phyloP scores from a whole-genome alignment of 1,139 yeast species.

The Saccharomyces hybrid region DNA sequence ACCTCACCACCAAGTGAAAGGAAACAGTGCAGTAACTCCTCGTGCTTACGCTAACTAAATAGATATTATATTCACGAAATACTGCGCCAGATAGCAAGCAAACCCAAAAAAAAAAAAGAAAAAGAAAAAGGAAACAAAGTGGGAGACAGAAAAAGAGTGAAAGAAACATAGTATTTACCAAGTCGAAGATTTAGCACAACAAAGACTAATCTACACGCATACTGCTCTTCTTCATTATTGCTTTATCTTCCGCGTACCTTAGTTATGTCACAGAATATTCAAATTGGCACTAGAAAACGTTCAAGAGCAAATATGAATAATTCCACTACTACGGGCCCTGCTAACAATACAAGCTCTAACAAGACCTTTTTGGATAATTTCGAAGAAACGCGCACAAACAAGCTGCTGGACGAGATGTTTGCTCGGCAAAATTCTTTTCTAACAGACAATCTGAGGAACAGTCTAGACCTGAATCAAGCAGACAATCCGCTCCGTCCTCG shows the following conservation, averaged over 20 bases:
- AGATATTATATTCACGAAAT: neutral
- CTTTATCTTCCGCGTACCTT: neutral
- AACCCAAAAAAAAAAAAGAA: neutral
- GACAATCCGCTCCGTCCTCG: neutral
- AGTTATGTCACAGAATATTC: conserved; percentile 1
- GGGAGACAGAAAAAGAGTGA: neutral
- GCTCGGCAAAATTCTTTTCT: conserved; percentile 20
- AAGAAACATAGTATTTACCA: neutral
- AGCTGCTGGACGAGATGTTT: conserved; percentile 19
- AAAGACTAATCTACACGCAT: neutral
- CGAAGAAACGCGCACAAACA: neutral
- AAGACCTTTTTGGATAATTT: neutral
- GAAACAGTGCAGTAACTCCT: neutral
- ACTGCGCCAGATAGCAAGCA: neutral
- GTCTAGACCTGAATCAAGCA: conserved; percentile 6
- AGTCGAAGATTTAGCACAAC: neutral
- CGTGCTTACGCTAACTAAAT: neutral
- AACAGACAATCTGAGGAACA: conserved; percentile 13
- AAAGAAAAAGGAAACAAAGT: neutral
- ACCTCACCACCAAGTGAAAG: neutral
- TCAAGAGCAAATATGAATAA: conserved; percentile 1
- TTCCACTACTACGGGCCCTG: neutral
- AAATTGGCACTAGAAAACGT: neutral
- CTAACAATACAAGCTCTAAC: neutral
- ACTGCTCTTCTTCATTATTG: neutral